A percentile compares a stretch with the other conserved stretches of the same genome.
phyloP scores from a whole-genome alignment of 305 asterid genomes.

The Fraxinus dipetala region DNA sequence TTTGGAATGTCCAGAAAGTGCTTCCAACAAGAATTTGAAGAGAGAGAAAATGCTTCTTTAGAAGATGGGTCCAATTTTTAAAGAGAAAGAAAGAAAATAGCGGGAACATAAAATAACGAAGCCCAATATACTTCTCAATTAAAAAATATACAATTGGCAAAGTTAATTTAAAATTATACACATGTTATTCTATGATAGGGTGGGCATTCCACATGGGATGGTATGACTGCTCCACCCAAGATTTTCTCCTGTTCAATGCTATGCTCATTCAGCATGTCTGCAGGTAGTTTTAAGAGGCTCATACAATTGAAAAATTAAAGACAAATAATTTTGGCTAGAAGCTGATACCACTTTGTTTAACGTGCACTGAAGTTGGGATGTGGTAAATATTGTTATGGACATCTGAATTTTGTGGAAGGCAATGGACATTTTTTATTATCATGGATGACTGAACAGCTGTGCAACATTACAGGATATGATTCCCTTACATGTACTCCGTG shows the following conservation, averaged over 20 bases:
- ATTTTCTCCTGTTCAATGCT: not conserved
- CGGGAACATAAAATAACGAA: not conserved
- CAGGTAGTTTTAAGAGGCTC: not conserved
- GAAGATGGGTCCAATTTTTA: not conserved
- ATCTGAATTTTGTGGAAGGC: not conserved
- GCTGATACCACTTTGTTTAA: not conserved
- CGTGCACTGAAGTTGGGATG: not conserved
- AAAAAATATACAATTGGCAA: no score
- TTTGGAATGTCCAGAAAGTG: not conserved
- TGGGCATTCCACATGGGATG: no score
- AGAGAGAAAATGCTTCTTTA: not conserved
- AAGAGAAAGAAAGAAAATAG: not conserved
- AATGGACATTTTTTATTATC: not conserved
- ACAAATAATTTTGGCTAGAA: not conserved
- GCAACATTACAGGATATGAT: not conserved
- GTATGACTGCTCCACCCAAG: no score
- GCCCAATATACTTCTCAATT: not conserved
- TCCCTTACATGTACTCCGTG: not conserved
- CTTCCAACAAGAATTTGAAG: not conserved
- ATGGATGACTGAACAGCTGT: not conserved
- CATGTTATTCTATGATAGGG: no score
- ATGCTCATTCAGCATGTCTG: constrained; percentile 1
- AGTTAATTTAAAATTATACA: no score
- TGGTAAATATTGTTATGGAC: not conserved
- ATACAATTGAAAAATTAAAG: not conserved